phyloP scores from a whole-genome alignment of 768 basidiomycete species.

The Pleurotus tuoliensis region DNA sequence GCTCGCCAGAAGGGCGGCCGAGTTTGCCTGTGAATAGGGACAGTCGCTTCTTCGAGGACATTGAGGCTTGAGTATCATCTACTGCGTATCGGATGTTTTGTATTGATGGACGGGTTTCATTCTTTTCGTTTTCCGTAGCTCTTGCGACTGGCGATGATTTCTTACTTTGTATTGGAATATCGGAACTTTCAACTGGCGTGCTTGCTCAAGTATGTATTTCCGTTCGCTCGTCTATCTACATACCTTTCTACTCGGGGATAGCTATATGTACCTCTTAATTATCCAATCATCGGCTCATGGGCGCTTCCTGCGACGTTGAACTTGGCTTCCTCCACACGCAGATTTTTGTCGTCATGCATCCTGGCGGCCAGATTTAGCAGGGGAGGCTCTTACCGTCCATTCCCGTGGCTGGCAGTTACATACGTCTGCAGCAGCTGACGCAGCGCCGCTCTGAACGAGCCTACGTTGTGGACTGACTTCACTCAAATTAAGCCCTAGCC shows the following conservation, averaged over 20 bases:
- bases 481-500: neutral
- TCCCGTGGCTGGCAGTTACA: neutral
- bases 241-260: too few species aligned
- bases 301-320: too few species aligned
- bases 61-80: neutral
- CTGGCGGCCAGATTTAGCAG: neutral
- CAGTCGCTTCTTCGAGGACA: constrained; percentile 2
- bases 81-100: neutral
- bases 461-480: neutral
- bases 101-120: neutral
- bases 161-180: too few species aligned
- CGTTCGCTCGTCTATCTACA: too few species aligned
- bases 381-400: neutral
- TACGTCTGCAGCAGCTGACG: neutral
- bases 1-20: neutral
- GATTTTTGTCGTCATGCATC: neutral
- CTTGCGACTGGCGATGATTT: neutral
- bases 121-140: neutral
- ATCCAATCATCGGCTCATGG: too few species aligned
- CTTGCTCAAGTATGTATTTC: too few species aligned
- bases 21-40: neutral
- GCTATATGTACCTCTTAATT: too few species aligned
- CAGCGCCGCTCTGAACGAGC: neutral
- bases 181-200: too few species aligned
- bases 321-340: too few species aligned